Conservation (phyloP, 2,329 filamentous ascomycete genomes). For the Metarhizium album region DNA sequence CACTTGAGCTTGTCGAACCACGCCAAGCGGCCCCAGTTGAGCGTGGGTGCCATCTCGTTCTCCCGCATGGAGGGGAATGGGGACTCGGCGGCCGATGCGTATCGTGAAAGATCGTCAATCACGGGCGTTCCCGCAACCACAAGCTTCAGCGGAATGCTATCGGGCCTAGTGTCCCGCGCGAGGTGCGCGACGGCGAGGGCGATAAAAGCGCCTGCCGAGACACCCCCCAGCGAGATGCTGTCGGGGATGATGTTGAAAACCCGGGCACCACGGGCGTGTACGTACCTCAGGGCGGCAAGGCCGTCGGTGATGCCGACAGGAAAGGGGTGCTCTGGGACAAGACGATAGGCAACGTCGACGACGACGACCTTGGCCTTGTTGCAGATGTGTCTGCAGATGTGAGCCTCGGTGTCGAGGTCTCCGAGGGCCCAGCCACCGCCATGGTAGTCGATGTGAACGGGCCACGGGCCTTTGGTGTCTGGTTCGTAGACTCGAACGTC, state of each 20-base stretch:
- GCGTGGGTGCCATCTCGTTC: slow-evolving; percentile 30
- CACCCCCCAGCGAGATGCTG: slow-evolving; percentile 32
- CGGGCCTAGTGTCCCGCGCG: slow-evolving; percentile 23
- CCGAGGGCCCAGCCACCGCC: slow-evolving; percentile 40
- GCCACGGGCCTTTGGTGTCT: slow-evolving; percentile 27
- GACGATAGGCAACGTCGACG: slow-evolving; percentile 40
- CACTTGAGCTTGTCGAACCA: slow-evolving; percentile 29
- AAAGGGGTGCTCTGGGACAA: slow-evolving; percentile 38
- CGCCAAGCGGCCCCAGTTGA: slow-evolving; percentile 31
- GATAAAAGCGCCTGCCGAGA: slow-evolving; percentile 33
- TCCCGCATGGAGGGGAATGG: slow-evolving; percentile 29
- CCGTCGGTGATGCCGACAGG: slow-evolving; percentile 38
- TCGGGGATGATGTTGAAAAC: slow-evolving; percentile 26
- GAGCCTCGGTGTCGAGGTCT: slow-evolving; percentile 36
- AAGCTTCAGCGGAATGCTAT: slow-evolving; percentile 24
- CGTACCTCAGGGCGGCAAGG: slow-evolving; percentile 32
- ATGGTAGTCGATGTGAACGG: slow-evolving; percentile 38
- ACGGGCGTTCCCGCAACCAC: slow-evolving; percentile 29
- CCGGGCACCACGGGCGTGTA: slow-evolving; percentile 22
- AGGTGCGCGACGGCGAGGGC: slow-evolving; percentile 27
- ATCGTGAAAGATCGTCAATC: slow-evolving; percentile 28
- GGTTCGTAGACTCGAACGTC: slow-evolving; percentile 35
- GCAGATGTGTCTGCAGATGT: slow-evolving; percentile 37
- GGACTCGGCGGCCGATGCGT: slow-evolving; percentile 23
- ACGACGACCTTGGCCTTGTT: slow-evolving; percentile 31